These are phyloP conservation scores for Pistacia vera DNA, from an alignment of 345 rosid species.

Conservation along the genomic window DNA sequence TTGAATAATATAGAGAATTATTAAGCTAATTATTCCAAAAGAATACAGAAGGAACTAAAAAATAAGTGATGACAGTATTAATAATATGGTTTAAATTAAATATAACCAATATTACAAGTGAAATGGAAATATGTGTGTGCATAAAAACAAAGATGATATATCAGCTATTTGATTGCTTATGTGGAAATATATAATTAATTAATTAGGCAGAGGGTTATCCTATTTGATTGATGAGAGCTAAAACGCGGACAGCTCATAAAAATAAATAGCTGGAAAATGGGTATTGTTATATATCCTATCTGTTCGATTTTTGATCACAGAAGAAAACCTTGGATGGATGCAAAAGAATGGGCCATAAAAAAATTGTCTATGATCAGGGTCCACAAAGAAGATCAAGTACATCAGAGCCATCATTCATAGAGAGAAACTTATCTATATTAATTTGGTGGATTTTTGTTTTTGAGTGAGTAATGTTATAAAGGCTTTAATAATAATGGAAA, in stretches of 20 bases:
- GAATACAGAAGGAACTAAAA: too few relatives aligned
- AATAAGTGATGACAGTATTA: too few relatives aligned
- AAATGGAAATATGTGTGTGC: neutral
- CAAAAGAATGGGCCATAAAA: neutral
- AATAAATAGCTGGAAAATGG: neutral
- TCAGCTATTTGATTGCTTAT: neutral
- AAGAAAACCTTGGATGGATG: constrained; percentile 21
- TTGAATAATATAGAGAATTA: neutral
- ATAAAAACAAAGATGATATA: neutral
- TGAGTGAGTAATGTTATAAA: constrained; percentile 9
- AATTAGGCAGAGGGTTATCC: neutral
- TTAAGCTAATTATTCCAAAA: constrained; percentile 4
- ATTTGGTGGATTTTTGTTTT: constrained; percentile 25
- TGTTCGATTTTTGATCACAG: constrained; percentile 13
- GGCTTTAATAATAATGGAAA: constrained; percentile 33
- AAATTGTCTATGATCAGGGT: constrained; percentile 8
- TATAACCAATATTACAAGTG: neutral
- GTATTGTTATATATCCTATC: neutral
- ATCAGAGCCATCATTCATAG: constrained; percentile 9
- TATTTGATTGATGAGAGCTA: constrained; percentile 6
- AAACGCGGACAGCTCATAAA: constrained; percentile 9
- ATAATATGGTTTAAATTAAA: neutral
- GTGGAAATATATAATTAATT: neutral
- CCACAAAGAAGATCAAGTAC: constrained; percentile 19
- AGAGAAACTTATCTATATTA: constrained; percentile 22